phyloP scores from a whole-genome alignment of 352 stramenopile species.

The Pythium phragmitis region DNA sequence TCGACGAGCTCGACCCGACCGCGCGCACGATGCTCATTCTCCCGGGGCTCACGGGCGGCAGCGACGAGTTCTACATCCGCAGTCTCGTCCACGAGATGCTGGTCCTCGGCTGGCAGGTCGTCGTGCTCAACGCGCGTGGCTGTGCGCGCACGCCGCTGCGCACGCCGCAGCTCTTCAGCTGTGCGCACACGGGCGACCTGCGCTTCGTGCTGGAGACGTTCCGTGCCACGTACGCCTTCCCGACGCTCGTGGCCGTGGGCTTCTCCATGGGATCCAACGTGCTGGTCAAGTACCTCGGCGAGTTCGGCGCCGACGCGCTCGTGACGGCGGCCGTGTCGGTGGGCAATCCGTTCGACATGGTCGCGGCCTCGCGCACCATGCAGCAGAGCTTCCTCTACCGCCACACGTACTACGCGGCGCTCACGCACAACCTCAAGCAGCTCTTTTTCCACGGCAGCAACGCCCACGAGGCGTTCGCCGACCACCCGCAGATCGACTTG shows the following conservation, averaged over 20 bases:
- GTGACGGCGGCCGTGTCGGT: constrained; percentile 58
- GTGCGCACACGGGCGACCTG: constrained; percentile 69
- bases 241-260: constrained; percentile 45
- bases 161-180: constrained; percentile 66
- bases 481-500: constrained; percentile 50
- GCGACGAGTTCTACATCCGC: constrained; percentile 68
- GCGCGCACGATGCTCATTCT: constrained; percentile 52
- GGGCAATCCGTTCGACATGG: constrained; percentile 73
- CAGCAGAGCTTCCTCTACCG: constrained; percentile 48
- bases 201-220: constrained; percentile 44
- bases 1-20: constrained; percentile 33
- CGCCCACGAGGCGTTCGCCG: constrained; percentile 53
- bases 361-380: constrained; percentile 46
- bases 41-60: constrained; percentile 58
- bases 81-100: constrained; percentile 42
- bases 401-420: constrained; percentile 52
- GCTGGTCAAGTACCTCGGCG: constrained; percentile 74
- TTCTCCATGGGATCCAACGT: constrained; percentile 79
- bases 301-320: constrained; percentile 43
- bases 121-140: constrained; percentile 72
- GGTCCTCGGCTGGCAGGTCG: constrained; percentile 53
- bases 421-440: constrained; percentile 48
- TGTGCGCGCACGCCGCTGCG: constrained; percentile 61
- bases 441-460: constrained; percentile 71
- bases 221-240: constrained; percentile 42